These are phyloP conservation scores for Senna siamea DNA, from an alignment of 306 rosid genomes.

Conservation along the genomic window DNA sequence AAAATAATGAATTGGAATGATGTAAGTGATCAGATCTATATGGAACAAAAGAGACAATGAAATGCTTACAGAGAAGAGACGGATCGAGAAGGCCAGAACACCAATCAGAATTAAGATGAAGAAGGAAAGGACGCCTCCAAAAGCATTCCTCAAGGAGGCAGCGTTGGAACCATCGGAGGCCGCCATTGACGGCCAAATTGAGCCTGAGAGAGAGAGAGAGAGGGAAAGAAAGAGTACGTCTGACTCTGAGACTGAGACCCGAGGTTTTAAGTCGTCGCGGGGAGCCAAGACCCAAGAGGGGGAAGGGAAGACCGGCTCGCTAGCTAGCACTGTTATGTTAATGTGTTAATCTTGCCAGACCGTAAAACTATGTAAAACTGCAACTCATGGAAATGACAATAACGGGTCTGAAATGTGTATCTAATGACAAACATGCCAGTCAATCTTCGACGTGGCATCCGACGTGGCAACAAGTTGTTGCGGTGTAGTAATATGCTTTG, in stretches of 20 bases:
- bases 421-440: background rate
- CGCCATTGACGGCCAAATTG: conserved; percentile 88
- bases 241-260: background rate
- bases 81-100: conserved; percentile 98
- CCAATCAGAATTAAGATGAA: conserved; percentile 94
- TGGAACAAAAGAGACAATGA: conserved; percentile 10
- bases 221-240: conserved; percentile 1
- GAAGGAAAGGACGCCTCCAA: conserved; percentile 81
- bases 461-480: conserved; percentile 7
- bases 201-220: conserved; percentile 36
- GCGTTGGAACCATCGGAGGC: conserved; percentile 66
- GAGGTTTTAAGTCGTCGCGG: conserved; percentile 13
- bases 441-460: background rate
- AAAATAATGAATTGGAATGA: background rate
- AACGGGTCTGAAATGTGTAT: background rate
- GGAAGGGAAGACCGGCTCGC: background rate
- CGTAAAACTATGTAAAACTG: background rate
- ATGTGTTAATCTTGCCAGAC: background rate
- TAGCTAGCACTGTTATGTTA: too few relatives aligned
- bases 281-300: conserved; percentile 26
- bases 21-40: conserved; percentile 51
- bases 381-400: background rate
- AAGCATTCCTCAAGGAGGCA: conserved; percentile 67
- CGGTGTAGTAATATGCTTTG: background rate
- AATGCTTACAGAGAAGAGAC: conserved; percentile 91